Base-by-base conservation (phyloP, 2,329 filamentous ascomycete genomes). In the Colletotrichum tropicale region DNA sequence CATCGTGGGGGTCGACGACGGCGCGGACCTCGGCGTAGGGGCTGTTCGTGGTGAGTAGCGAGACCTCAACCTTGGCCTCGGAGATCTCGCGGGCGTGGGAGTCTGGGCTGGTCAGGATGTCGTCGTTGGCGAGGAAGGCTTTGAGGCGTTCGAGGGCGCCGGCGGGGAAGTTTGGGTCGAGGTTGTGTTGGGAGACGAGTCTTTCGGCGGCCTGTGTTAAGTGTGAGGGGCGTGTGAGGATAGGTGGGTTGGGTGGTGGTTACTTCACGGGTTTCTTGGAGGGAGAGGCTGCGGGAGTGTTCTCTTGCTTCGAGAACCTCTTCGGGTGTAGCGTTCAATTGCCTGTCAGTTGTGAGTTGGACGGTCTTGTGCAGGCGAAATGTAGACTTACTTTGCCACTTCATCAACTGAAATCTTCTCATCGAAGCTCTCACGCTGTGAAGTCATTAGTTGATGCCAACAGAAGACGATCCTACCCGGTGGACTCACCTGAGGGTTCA, bases 91-190 rank as follows among this genome's bases (percentile, higher is more conserved):
- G 76, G 16, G 79, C 66, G 38, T 83, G 78, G 32, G 80, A 79
- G 32, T 80, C 80, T 3, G 80, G 81, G 26, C 79, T 76, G 21
- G 78, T 73, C 18, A 81, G 66, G 38, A 71, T 55, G 7, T 67
- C 55, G 21, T 16, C 55, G 38, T 71, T 74, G 74, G 81, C 78
- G 15, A 88, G 80, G 70, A 88, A 88, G 16, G 80, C 78, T 24
- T 83, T 80, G n/a, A 88, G 85, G 18, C 83, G 84, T 13, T 85
- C 79, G 26, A 89, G 80, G 43, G 87, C 82, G 8, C 81, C 76
- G 30, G 83, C 80, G 0, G 87, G 86, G 70, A 89, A 89, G 80
- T 89, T 89, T 38, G 86, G 87, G 69, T 89, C 88, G 32, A 84
- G 81, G 55, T 86, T 83, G 76, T 89, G 85, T 26, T 88, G 84